Evolutionary conservation across 352 stramenopile genomes (phyloP).

Genomic region (Vaucheria bursata): DNA sequence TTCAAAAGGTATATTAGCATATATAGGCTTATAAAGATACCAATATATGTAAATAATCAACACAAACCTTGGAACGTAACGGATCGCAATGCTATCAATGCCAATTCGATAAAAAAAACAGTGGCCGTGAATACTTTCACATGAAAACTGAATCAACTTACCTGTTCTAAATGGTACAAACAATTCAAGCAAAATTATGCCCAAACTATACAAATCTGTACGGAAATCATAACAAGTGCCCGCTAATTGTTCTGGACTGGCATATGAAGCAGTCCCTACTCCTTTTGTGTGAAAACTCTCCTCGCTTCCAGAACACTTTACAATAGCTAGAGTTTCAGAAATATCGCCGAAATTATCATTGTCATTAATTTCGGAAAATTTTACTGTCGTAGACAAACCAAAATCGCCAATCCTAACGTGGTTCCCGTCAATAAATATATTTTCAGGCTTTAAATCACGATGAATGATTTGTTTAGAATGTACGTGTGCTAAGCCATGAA

Average conservation of each 20-base stretch:
- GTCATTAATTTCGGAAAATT: neutral
- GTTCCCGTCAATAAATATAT: conserved; percentile 71
- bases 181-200: conserved; percentile 79
- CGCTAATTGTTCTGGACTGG: conserved; percentile 73
- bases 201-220: conserved; percentile 76
- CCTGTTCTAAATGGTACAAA: conserved; percentile 72
- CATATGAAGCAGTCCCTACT: conserved; percentile 76
- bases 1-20: too few species aligned
- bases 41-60: too few species aligned
- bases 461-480: too few species aligned
- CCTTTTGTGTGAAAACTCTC: conserved; percentile 58
- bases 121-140: too few species aligned
- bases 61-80: too few species aligned
- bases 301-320: neutral
- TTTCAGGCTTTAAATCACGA: too few species aligned
- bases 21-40: too few species aligned
- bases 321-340: neutral
- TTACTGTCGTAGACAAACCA: conserved; percentile 22
- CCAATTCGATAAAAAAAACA: too few species aligned
- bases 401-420: conserved; percentile 73
- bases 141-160: too few species aligned
- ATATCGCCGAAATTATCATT: neutral
- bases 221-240: conserved; percentile 75
- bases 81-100: too few species aligned
- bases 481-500: too few species aligned